Base-by-base conservation (phyloP, 1,284 basidiomycete species). In the Exobasidium cylindrosporum region DNA sequence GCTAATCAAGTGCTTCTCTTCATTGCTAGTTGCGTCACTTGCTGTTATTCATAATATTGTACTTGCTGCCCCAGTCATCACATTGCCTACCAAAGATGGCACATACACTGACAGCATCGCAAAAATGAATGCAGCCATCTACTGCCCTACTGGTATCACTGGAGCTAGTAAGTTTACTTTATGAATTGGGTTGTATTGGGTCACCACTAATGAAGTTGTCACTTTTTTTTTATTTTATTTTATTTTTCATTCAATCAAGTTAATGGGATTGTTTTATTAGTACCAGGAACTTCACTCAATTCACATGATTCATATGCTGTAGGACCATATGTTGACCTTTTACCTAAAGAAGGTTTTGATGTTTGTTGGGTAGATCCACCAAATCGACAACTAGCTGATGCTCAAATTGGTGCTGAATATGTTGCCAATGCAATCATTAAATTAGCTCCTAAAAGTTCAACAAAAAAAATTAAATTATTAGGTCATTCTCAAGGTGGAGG, bases 401-500 rank as follows among this genome's bases (percentile, higher is more conserved):
- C 56, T 24, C 58, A 60, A 40, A 30, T 56, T 23, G n/a, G 21
- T 4, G 58, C 13, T 26, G 58, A 60, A 26, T 60, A 60, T 31
- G 58, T 60, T 4, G 58, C 58, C 21, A 6, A 60, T 21, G 58
- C 58, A 26, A 60, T 60, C 56, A 32, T 28, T 21, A n/a, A 14
- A 2, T 53, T 60, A 6, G 54, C 58, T 1, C n/a, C n/a, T 0
- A 32, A 45, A 28, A 26, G 21, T 2, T 17, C 11, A 56, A 60
- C 54, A 23, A 53, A 53, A 23, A 60, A 60, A 26, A 53, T 60
- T n/a, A 58, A 58, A 29, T 23, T 60, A 1, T 28, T 57, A 7
- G 58, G 55, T 3, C 58, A 60, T 32, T 17, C 13, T 28, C 58
- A 60, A 46, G 58, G 58, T 58, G 58, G 58, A 28, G 58, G 58